Evolutionary conservation across 768 basidiomycete genomes (phyloP).

Genomic region (Boletus subcaerulescens): DNA sequence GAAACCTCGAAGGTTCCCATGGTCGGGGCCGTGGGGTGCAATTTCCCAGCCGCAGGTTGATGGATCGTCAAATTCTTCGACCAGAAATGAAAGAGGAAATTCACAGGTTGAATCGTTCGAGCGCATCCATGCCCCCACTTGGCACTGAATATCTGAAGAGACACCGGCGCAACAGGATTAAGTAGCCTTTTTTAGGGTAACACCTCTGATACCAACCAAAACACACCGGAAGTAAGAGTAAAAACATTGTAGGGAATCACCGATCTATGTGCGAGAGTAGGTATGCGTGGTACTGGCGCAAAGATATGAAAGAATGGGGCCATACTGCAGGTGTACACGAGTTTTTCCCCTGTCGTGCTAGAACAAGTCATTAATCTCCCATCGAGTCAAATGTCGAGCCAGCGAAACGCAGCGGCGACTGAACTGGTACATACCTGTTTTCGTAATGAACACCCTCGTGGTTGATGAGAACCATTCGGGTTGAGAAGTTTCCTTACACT

Average conservation of each 20-base stretch:
- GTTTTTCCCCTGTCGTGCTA: not conserved
- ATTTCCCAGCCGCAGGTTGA: not conserved
- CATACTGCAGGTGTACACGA: not conserved
- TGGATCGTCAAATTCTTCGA: slow-evolving; percentile 1
- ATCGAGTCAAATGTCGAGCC: not conserved
- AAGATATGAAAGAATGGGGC: too few relatives aligned
- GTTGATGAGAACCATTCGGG: not conserved
- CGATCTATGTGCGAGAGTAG: slow-evolving; percentile 3
- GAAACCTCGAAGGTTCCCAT: not conserved
- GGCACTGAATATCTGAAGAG: not conserved
- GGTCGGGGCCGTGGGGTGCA: slow-evolving; percentile 4
- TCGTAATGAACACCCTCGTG: not conserved
- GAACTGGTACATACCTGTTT: not conserved
- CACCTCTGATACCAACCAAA: not conserved
- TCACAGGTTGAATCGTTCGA: not conserved
- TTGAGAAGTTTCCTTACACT: too few relatives aligned
- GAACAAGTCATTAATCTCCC: not conserved
- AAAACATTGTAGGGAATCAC: not conserved
- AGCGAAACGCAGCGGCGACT: not conserved
- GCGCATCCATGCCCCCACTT: not conserved
- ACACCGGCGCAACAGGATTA: not conserved
- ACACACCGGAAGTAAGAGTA: not conserved
- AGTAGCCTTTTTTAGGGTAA: not conserved
- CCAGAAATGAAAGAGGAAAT: slow-evolving; percentile 9
- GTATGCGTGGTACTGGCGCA: not conserved